Conservation (phyloP, 2,329 filamentous ascomycete genomes). For the Fusarium sp. region DNA sequence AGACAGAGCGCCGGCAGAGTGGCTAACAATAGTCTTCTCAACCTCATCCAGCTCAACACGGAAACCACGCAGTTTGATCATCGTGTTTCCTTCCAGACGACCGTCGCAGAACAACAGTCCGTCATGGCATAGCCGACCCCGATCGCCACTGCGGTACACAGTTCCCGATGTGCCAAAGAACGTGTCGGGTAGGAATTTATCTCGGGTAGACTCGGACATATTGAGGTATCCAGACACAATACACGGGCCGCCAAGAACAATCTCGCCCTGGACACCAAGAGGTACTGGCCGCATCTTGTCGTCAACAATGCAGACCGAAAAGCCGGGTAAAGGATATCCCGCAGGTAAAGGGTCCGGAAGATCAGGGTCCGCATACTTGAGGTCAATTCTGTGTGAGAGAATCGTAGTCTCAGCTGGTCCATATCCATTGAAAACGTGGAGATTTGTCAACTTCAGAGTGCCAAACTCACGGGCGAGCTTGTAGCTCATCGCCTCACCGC, state of each 20-base stretch:
- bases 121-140: neutral
- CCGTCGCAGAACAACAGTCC: neutral
- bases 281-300: neutral
- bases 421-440: slow-evolving; percentile 1
- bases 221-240: neutral
- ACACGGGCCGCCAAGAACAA: neutral
- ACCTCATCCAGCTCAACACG: neutral
- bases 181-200: neutral
- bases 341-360: neutral
- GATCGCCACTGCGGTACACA: neutral
- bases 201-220: neutral
- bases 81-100: neutral
- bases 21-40: neutral
- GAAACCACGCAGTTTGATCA: neutral
- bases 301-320: neutral
- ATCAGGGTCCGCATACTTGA: neutral
- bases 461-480: neutral
- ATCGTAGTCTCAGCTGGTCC: slow-evolving; percentile 2
- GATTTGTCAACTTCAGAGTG: neutral
- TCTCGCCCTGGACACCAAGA: neutral
- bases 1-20: neutral
- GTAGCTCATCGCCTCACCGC: neutral
- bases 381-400: neutral
- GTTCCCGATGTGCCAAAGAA: neutral
- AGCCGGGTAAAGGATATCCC: neutral